phyloP scores from a whole-genome alignment of 1,284 basidiomycete species.

The Xerocomus minutiporus region DNA sequence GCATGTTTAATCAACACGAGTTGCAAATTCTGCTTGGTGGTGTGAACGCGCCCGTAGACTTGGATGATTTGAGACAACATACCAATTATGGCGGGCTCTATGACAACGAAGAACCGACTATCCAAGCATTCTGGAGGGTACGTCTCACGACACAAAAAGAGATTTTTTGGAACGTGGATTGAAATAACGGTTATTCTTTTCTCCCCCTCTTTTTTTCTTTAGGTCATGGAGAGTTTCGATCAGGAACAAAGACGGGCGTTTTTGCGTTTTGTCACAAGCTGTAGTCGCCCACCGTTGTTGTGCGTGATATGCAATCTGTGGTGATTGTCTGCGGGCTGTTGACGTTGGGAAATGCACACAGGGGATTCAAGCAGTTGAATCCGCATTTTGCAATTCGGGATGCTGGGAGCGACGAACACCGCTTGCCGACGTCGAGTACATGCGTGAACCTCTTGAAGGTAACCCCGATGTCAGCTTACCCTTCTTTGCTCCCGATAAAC shows the following conservation, averaged over 20 bases:
- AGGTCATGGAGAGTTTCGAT: slow-evolving; percentile 72
- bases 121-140: slow-evolving; percentile 75
- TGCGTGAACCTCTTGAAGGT: slow-evolving; percentile 88
- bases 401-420: slow-evolving; percentile 64
- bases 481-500: neutral
- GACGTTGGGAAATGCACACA: slow-evolving; percentile 26
- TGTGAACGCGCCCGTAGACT: slow-evolving; percentile 75
- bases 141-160: slow-evolving; percentile 9
- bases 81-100: slow-evolving; percentile 79
- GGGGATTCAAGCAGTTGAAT: slow-evolving; percentile 82
- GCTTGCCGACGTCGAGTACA: slow-evolving; percentile 78
- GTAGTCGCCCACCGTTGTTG: slow-evolving; percentile 83
- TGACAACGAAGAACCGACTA: slow-evolving; percentile 64
- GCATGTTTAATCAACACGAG: slow-evolving; percentile 95
- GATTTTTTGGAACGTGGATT: slow-evolving; percentile 1
- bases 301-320: slow-evolving; percentile 34
- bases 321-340: neutral
- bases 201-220: slow-evolving; percentile 1
- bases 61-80: slow-evolving; percentile 72
- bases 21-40: slow-evolving; percentile 83
- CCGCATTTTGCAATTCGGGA: slow-evolving; percentile 86
- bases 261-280: slow-evolving; percentile 87
- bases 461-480: slow-evolving; percentile 1
- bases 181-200: slow-evolving; percentile 3
- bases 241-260: slow-evolving; percentile 69